phyloP scores from a whole-genome alignment of 2,329 filamentous ascomycete genomes.

The Cryphonectria nitschkei region DNA sequence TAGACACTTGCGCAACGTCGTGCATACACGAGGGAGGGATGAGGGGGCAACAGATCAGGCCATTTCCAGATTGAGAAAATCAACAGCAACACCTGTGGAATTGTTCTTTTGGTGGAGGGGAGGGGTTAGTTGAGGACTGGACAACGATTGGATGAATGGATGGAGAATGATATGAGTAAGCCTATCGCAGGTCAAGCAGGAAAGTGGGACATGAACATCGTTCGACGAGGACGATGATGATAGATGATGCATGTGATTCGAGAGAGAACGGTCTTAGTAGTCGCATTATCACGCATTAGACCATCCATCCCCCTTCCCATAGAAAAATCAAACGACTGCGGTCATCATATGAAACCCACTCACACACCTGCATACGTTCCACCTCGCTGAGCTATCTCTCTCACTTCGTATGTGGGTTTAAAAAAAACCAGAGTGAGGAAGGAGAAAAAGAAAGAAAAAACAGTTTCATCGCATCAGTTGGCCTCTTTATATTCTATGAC shows the following conservation, averaged over 20 bases:
- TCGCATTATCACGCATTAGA: slow-evolving; percentile 21
- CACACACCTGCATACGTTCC: neutral
- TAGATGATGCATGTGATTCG: neutral
- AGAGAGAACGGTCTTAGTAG: no score
- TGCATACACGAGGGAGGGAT: neutral
- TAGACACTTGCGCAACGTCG: neutral
- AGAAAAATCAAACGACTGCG: slow-evolving; percentile 11
- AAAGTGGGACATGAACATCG: neutral
- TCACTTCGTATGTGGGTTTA: neutral
- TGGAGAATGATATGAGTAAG: slow-evolving; percentile 10
- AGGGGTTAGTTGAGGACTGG: neutral
- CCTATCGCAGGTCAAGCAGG: slow-evolving; percentile 1
- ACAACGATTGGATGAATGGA: neutral
- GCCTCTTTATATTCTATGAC: neutral
- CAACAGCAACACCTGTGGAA: neutral
- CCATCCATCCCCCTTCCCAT: neutral
- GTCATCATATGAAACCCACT: neutral
- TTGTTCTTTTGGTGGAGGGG: neutral
- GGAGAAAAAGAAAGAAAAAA: no score
- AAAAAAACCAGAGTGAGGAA: no score
- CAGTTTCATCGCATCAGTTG: neutral
- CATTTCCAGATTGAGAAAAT: neutral
- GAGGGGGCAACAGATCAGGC: neutral
- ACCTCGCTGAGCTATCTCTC: neutral
- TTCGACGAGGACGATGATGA: slow-evolving; percentile 1